phyloP scores from a whole-genome alignment of 2,329 filamentous ascomycete species.

The Colletotrichum phormii region DNA sequence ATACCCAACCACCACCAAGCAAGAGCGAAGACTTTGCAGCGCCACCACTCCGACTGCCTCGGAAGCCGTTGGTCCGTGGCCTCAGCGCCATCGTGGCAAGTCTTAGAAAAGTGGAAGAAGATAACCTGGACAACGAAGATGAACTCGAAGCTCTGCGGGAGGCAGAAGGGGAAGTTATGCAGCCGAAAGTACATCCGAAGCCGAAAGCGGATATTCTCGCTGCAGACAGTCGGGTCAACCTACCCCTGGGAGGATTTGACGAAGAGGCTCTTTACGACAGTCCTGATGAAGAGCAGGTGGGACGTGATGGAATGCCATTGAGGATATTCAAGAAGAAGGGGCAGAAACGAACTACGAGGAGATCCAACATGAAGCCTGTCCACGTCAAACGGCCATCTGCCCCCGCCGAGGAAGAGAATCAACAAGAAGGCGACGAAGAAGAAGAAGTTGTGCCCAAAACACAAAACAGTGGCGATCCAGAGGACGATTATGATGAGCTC shows the following conservation, averaged over 20 bases:
- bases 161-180: slow-evolving; percentile 65
- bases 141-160: slow-evolving; percentile 81
- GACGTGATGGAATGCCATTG: slow-evolving; percentile 68
- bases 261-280: slow-evolving; percentile 71
- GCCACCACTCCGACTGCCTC: slow-evolving; percentile 64
- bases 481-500: slow-evolving; percentile 39
- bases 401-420: slow-evolving; percentile 42
- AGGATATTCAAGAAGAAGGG: slow-evolving; percentile 85
- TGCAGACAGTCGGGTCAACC: slow-evolving; percentile 56
- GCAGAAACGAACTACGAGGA: slow-evolving; percentile 80
- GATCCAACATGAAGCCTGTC: slow-evolving; percentile 72
- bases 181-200: slow-evolving; percentile 37
- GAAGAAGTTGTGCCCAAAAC: slow-evolving; percentile 53
- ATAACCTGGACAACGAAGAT: slow-evolving; percentile 77
- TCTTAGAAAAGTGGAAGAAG: slow-evolving; percentile 76
- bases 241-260: slow-evolving; percentile 71
- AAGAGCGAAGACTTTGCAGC: slow-evolving; percentile 66
- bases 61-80: slow-evolving; percentile 73
- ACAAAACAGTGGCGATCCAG: slow-evolving; percentile 45
- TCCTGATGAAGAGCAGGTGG: slow-evolving; percentile 60
- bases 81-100: slow-evolving; percentile 80
- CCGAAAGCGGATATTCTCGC: slow-evolving; percentile 52
- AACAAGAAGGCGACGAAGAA: slow-evolving; percentile 42
- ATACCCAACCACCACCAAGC: slow-evolving; percentile 62
- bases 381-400: slow-evolving; percentile 59